Evolutionary conservation across 2,329 filamentous ascomycete genomes (phyloP).

Genomic region (Botrytis cinerea): DNA sequence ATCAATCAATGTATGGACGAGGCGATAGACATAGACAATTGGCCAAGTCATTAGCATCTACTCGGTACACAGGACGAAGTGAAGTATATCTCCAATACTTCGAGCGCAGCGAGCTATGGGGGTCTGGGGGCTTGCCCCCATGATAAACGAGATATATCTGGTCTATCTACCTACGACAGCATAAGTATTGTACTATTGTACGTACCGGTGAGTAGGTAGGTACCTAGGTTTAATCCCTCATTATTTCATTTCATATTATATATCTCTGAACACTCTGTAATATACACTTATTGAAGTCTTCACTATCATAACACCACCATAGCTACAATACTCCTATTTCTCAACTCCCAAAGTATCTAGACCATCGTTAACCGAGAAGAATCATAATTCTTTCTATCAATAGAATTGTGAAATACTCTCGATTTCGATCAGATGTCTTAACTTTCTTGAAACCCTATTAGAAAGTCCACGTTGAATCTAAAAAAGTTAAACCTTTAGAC

Average conservation of each 20-base stretch:
- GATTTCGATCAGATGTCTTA: slow-evolving; percentile 10
- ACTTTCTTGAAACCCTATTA: slow-evolving; percentile 1
- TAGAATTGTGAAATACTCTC: slow-evolving; percentile 17
- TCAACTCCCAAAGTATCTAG: neutral
- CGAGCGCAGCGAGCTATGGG: neutral
- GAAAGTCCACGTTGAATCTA: slow-evolving; percentile 2
- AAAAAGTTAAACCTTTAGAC: neutral
- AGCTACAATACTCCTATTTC: neutral
- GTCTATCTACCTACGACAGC: no score
- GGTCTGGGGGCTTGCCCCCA: neutral
- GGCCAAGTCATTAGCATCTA: neutral
- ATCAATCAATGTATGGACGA: neutral
- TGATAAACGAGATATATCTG: neutral
- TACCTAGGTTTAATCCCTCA: neutral
- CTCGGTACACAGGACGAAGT: neutral
- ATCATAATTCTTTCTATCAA: slow-evolving; percentile 5
- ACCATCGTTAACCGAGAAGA: neutral
- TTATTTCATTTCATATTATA: neutral
- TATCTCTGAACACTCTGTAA: neutral
- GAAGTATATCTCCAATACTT: neutral
- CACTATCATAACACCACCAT: neutral
- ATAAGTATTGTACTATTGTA: neutral
- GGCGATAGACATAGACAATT: neutral
- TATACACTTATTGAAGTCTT: neutral
- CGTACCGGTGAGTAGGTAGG: neutral